Conservation (phyloP, 495 filamentous ascomycete genomes). For the Penicillium flavigenum region DNA sequence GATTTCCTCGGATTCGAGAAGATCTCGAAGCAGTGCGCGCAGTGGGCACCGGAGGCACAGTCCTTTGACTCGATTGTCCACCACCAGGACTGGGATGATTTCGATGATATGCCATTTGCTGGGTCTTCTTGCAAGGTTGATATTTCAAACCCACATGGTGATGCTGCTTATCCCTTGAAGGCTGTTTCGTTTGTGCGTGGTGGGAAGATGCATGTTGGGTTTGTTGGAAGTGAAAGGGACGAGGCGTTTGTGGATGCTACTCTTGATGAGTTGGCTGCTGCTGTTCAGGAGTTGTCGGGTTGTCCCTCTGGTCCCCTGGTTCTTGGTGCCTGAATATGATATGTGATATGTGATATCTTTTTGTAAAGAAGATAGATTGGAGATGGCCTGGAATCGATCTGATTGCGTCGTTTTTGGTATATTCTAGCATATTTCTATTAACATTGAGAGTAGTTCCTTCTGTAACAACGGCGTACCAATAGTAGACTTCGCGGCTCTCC, state of each 20-base stretch:
- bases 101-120: conserved; percentile 45
- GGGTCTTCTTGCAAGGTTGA: conserved; percentile 35
- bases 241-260: conserved; percentile 26
- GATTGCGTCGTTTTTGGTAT: neutral
- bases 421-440: neutral
- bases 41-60: conserved; percentile 21
- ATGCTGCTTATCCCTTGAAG: conserved; percentile 39
- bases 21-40: conserved; percentile 27
- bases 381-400: neutral
- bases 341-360: neutral
- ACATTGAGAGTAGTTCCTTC: neutral
- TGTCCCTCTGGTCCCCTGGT: conserved; percentile 9
- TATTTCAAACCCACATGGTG: conserved; percentile 39
- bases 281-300: conserved; percentile 26
- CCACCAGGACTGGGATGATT: conserved; percentile 40
- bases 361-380: conserved; percentile 4
- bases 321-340: conserved; percentile 10
- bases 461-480: neutral
- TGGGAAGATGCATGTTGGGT: conserved; percentile 35
- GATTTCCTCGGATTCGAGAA: conserved; percentile 36
- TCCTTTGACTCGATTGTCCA: conserved; percentile 37
- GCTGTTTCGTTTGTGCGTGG: conserved; percentile 38
- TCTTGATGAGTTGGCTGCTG: conserved; percentile 31
- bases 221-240: conserved; percentile 37
- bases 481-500: too few species aligned